Conservation (phyloP, 2,329 filamentous ascomycete genomes). For the Bimuria novae-zelandiae region DNA sequence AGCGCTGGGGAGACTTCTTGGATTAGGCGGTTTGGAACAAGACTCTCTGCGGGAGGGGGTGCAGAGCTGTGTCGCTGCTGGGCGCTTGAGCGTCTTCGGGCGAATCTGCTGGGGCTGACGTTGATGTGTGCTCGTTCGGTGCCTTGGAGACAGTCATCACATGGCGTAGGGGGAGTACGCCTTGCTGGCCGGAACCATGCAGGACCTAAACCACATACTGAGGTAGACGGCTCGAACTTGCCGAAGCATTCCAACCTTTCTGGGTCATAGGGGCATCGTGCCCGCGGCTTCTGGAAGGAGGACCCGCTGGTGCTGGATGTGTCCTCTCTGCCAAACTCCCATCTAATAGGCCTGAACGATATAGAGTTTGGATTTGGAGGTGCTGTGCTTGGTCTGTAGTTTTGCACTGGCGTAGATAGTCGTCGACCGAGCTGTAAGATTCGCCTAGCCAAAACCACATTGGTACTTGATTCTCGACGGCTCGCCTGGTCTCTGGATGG, state of each 20-base stretch:
- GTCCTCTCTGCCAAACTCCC: neutral
- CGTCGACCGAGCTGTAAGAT: neutral
- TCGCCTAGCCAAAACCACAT: neutral
- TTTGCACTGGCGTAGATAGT: neutral
- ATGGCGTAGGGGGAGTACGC: neutral
- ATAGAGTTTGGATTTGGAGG: neutral
- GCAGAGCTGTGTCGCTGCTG: neutral
- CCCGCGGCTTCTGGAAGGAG: neutral
- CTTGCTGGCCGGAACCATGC: neutral
- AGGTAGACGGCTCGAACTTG: neutral
- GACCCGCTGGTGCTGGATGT: neutral
- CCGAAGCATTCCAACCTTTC: neutral
- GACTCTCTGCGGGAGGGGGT: neutral
- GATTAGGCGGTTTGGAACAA: neutral
- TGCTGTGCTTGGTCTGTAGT: neutral
- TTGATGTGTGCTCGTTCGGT: constrained; percentile 5
- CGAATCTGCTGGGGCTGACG: neutral
- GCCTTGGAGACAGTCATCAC: constrained; percentile 3
- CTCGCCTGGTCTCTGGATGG: neutral
- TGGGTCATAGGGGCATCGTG: constrained; percentile 1
- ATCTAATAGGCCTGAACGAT: neutral
- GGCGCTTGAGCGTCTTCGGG: neutral
- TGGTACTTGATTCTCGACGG: neutral
- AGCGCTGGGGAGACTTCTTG: neutral
- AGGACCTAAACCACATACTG: neutral